Evolutionary conservation across 2,329 filamentous ascomycete genomes (phyloP), one percentile per base, ranked within the genome.

Genomic region (Ascochyta viciae-villosae): DNA sequence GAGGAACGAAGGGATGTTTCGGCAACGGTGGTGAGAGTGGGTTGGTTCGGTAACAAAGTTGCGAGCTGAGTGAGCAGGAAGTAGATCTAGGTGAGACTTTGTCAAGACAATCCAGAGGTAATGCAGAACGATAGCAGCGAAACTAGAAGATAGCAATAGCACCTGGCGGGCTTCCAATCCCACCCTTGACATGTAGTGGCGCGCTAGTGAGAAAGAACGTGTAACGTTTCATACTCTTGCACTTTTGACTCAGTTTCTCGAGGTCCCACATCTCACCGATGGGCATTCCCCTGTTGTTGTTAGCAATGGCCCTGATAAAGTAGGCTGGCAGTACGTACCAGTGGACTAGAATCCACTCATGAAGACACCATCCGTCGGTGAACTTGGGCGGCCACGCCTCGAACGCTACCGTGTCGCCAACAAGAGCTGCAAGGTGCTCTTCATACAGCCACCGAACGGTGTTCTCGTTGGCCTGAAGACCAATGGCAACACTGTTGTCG

Each of bases 201-300:
- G 78, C 79, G 60, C 84, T 87, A 0, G 83, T 86, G 9, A 89
- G 74, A 73, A 89, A 81, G 64, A 89, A 89, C 1, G 78, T 83
- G 70, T 84, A 88, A 16, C 81, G 76, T 35, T 78, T 75, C 67
- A 79, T 75, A 57, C 77, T 77, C 67, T 84, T 85, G 66, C 85
- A 86, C 50, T 82, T 77, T 23, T 75, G 74, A 1, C 81, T 78
- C 37, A 87, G 72, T 35, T 73, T 79, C 53, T 83, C 80, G 3
- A 88, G 73, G 54, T 76, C 71, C 66, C 73, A 74, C 73, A 75
- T 71, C 52, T 76, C 73, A 3, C 72, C 71, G 27, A 74, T 74
- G 0, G 70, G 68, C 22, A 60, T 65, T 15, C 55, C 55, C 47
- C 37, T 40, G 6, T 0, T 12, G 5, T 15, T 40, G 19, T 40